These are phyloP conservation scores for Trametes gibbosa DNA, from an alignment of 768 basidiomycete genomes.

Conservation along the genomic window DNA sequence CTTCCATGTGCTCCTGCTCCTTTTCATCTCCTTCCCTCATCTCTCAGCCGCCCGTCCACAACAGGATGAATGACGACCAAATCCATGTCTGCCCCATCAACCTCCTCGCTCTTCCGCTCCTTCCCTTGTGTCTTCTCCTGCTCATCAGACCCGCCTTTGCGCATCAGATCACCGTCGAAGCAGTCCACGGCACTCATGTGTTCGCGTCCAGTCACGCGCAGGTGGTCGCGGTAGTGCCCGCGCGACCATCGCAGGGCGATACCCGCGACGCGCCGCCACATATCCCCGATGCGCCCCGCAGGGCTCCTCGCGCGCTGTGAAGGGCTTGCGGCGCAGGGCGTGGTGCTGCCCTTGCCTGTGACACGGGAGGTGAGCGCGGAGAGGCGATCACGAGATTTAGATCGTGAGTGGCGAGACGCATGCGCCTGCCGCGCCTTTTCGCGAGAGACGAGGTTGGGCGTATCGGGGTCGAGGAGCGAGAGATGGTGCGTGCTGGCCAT, in stretches of 20 bases:
- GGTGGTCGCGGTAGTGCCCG: conserved; percentile 54
- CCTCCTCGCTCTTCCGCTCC: conserved; percentile 10
- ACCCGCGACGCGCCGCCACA: conserved; percentile 48
- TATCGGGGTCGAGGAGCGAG: conserved; percentile 42
- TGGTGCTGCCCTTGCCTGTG: background rate
- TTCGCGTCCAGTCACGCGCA: conserved; percentile 61
- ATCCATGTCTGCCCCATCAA: conserved; percentile 24
- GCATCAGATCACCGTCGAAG: conserved; percentile 51
- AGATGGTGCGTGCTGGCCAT: conserved; percentile 30
- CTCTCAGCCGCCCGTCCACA: conserved; percentile 36
- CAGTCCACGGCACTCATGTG: conserved; percentile 79
- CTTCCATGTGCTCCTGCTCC: too few relatives aligned
- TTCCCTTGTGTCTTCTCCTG: conserved; percentile 8
- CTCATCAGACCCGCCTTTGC: conserved; percentile 17
- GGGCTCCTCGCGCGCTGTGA: conserved; percentile 11
- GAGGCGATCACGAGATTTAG: conserved; percentile 12
- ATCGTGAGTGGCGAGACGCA: conserved; percentile 12
- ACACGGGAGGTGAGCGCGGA: conserved; percentile 1
- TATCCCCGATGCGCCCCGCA: conserved; percentile 32
- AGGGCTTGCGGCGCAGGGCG: background rate
- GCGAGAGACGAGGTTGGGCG: conserved; percentile 43
- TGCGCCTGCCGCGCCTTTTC: conserved; percentile 38
- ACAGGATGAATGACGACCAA: conserved; percentile 32
- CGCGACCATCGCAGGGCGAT: conserved; percentile 45
- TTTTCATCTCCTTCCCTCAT: conserved; percentile 29